A percentile compares a stretch with the other conserved stretches of the same genome.
phyloP scores from a whole-genome alignment of 139 green algal genomes.

The Tetradesmus obliquus region DNA sequence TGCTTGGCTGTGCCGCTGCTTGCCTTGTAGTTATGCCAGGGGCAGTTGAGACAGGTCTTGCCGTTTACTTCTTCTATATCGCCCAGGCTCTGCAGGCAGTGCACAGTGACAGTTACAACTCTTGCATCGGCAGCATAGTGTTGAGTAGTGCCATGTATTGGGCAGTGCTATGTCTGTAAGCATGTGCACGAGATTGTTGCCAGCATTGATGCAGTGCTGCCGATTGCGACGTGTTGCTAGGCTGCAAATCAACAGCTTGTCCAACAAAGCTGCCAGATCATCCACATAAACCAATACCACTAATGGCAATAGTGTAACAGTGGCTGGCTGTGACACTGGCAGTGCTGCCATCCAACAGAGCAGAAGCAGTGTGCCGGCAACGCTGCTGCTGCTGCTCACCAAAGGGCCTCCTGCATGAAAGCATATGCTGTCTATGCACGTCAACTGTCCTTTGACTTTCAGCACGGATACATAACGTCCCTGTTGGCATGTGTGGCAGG shows the following conservation, averaged over 20 bases:
- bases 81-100: conserved; percentile 57
- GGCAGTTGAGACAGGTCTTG: conserved; percentile 65
- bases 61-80: conserved; percentile 76
- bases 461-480: conserved; percentile 67
- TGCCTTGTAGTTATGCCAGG: conserved; percentile 76
- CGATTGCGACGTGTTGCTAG: no score
- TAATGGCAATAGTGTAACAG: no score
- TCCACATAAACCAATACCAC: neutral
- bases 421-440: conserved; percentile 69
- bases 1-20: neutral
- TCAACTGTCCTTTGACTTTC: conserved; percentile 46
- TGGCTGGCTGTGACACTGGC: no score
- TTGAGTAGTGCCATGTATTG: no score
- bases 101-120: neutral
- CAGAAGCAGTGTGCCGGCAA: neutral
- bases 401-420: conserved; percentile 73
- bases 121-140: no score
- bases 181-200: no score
- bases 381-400: conserved; percentile 43
- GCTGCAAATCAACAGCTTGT: neutral
- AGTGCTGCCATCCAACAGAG: neutral
- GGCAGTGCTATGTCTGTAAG: no score
- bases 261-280: neutral
- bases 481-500: conserved; percentile 40
- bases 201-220: no score